Base-by-base conservation (phyloP, 805 yeast genomes). In the Ogataea glucozyma region DNA sequence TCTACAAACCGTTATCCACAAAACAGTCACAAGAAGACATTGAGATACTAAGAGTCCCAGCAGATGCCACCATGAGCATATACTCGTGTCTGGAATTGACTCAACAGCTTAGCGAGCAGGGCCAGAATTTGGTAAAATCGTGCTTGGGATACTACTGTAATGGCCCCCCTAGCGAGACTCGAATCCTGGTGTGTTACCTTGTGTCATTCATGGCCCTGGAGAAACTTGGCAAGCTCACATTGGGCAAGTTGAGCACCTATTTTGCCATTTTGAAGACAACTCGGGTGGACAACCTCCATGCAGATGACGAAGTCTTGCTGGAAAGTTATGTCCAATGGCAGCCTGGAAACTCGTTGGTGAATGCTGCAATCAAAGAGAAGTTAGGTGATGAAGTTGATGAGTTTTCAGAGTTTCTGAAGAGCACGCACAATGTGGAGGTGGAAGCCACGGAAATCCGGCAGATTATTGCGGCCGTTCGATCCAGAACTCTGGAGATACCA, bases 401-500 rank as follows among this genome's bases (percentile, higher is more conserved):
- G n/a, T 35, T 49, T 40, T 49, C 43, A 17, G 40, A 31, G 17
- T 53, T 33, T 19, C 42, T 59, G 12, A 30, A 44, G 32, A 41
- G 50, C 7, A 58, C 58, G 19, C 48, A 52, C 30, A 32, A 41
- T 6, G 49, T 42, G 8, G 41, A 48, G 3, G 32, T 50, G 3
- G 19, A 38, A 12, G 35, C 40, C 14, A 30, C 26, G 9, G 57
- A 54, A 20, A 32, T 55, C 10, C 33, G 40, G 4, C 65, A 55
- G 27, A 21, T 61, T 4, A 39, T 49, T 4, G 47, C 75, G 18
- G 80, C 84, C 0, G 70, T 83, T 0, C 63, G 72, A 26, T 81
- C 88, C 0, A 66, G 91, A 42, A 73, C 76, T 1, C 64, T 83
- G 36, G 89, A 83, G 55, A 81, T 84, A 2, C 90, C 91, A 65